phyloP scores from a whole-genome alignment of 1,139 yeast species.

The Pichia sp. region DNA sequence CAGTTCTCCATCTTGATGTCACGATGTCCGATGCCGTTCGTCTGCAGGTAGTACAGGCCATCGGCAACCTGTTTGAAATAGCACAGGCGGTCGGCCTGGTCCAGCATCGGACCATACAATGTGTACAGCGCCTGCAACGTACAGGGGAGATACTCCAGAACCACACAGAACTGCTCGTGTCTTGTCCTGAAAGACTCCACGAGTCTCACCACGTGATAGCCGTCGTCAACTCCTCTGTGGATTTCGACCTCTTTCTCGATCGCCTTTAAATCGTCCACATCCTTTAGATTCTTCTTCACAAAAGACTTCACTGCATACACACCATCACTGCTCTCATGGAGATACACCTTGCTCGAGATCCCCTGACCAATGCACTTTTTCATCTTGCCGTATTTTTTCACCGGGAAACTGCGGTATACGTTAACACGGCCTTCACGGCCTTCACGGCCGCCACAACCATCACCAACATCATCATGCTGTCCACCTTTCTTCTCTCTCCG shows the following conservation, averaged over 20 bases:
- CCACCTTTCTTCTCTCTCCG: neutral
- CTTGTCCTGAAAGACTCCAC: conserved; percentile 36
- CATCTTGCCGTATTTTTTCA: conserved; percentile 22
- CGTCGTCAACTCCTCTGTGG: conserved; percentile 9
- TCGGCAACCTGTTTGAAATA: conserved; percentile 43
- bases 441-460: neutral
- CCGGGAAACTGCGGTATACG: conserved; percentile 11
- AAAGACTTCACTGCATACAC: conserved; percentile 38
- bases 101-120: conserved; percentile 29
- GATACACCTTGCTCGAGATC: conserved; percentile 11
- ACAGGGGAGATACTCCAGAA: conserved; percentile 45
- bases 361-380: conserved; percentile 35
- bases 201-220: conserved; percentile 36
- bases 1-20: conserved; percentile 54
- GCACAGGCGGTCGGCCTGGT: conserved; percentile 36
- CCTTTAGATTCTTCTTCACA: conserved; percentile 35
- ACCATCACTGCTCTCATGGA: conserved; percentile 26
- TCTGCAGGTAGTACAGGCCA: conserved; percentile 43
- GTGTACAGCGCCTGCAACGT: conserved; percentile 42
- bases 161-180: conserved; percentile 37
- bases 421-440: too few relatives aligned
- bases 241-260: conserved; percentile 36
- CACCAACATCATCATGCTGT: neutral
- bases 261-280: conserved; percentile 36
- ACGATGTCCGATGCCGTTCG: conserved; percentile 47